Base-by-base conservation (phyloP, 2,329 filamentous ascomycete species). In the Fusarium setosum region DNA sequence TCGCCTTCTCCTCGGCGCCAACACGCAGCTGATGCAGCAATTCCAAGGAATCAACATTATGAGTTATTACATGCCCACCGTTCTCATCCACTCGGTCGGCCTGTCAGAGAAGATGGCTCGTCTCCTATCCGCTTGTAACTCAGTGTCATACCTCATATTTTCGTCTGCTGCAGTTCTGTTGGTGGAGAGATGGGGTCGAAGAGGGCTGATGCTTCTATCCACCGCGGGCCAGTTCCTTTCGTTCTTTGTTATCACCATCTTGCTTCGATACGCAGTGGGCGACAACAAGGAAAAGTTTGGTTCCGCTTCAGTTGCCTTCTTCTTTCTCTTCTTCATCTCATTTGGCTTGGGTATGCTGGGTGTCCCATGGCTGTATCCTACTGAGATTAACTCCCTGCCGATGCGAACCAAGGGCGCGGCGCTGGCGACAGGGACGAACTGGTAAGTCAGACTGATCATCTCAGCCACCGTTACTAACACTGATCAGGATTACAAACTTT, bases 71-170 rank as follows among this genome's bases (percentile, higher is more conserved):
- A 69, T 86, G 0, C 82, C 84, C 0, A 83, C 80, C 0, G 81
- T 87, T 0, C 72, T 86, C 0, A 86, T 85, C 44, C 69, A 80
- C 13, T 84, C 80, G 2, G 83, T 86, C 2, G 82, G 83, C 1
- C 76, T 86, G 6, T 73, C 73, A 2, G 80, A 85, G 44, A 77
- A 72, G 6, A 78, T 84, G 64, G 81, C 84, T 1, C 79, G 84
- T 5, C 73, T 87, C 0, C 75, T 87, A 5, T 80, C 84, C 0
- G 84, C 83, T 0, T 83, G 80, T 61, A 86, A 58, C 38, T 65
- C 66, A 1, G 53, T 73, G 1, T 66, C 67, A 0, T 72, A 72
- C 29, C 58, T 73, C 4, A 21, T 65, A 4, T 67, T 72, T 32
- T 67, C 63, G 0, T 59, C 51, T 3, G 18, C 55, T 1, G 57